Evolutionary conservation across 495 filamentous ascomycete genomes (phyloP).

Genomic region (Sporormia fimetaria): DNA sequence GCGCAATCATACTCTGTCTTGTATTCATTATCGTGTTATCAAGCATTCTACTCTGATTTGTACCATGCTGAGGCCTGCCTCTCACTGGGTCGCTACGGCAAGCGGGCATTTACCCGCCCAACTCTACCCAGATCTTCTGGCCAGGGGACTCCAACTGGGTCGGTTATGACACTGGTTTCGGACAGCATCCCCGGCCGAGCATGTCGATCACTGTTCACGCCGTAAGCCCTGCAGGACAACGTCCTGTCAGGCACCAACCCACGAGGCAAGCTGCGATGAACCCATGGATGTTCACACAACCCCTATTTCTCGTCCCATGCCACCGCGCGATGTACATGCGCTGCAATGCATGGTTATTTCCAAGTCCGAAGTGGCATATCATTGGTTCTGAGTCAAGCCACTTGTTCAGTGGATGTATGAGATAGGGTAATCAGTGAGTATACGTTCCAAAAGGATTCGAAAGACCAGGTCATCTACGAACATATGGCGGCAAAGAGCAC

Average conservation of each 20-base stretch:
- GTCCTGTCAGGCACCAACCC: conserved; percentile 8
- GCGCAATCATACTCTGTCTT: neutral
- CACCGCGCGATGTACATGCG: too few relatives aligned
- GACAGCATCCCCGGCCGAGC: conserved; percentile 8
- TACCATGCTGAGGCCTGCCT: neutral
- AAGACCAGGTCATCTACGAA: conserved; percentile 10
- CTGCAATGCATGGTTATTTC: too few relatives aligned
- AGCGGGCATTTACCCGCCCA: conserved; percentile 9
- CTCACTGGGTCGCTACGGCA: conserved; percentile 14
- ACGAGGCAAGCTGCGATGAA: neutral
- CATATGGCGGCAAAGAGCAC: too few relatives aligned
- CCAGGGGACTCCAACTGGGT: conserved; percentile 1
- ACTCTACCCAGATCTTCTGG: conserved; percentile 12
- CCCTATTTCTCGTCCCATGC: neutral
- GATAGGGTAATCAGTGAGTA: too few relatives aligned
- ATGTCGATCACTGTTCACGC: conserved; percentile 17
- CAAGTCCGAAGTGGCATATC: too few relatives aligned
- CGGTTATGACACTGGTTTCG: conserved; percentile 17
- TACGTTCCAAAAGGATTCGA: conserved; percentile 2
- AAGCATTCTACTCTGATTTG: neutral
- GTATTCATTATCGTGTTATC: too few relatives aligned
- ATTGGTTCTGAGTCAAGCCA: too few relatives aligned
- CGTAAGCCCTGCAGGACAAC: conserved; percentile 4
- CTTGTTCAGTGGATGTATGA: too few relatives aligned
- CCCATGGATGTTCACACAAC: neutral